phyloP scores from a whole-genome alignment of 306 rosid genomes.

The Glycine latifolia region DNA sequence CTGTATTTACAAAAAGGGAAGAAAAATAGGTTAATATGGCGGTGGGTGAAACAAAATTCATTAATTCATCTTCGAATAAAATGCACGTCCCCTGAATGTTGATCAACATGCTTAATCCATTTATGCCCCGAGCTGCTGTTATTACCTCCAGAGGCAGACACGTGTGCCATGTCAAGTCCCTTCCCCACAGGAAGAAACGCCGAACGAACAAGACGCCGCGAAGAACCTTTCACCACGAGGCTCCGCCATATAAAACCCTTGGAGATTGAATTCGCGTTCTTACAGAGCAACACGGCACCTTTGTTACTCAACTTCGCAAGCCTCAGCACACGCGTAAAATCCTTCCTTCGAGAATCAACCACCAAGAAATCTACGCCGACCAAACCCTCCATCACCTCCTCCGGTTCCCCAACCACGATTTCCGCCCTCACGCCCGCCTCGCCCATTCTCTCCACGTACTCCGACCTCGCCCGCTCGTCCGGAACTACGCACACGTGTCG shows the following conservation, averaged over 20 bases:
- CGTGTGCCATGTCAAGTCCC: slow-evolving; percentile 84
- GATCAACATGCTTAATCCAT: slow-evolving; percentile 93
- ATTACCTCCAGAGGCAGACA: slow-evolving; percentile 57
- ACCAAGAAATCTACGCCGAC: slow-evolving; percentile 79
- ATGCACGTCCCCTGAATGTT: slow-evolving; percentile 77
- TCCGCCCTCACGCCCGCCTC: slow-evolving; percentile 62
- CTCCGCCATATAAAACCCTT: slow-evolving; percentile 69
- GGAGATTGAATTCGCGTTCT: slow-evolving; percentile 66
- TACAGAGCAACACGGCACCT: slow-evolving; percentile 85
- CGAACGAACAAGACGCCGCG: slow-evolving; percentile 69
- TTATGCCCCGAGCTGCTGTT: slow-evolving; percentile 17
- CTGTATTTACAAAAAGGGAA: slow-evolving; percentile 20
- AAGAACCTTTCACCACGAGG: slow-evolving; percentile 58
- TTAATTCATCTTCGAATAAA: slow-evolving; percentile 66
- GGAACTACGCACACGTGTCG: slow-evolving; percentile 86
- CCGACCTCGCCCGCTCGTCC: slow-evolving; percentile 72
- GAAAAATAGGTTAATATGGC: neutral
- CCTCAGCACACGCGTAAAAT: slow-evolving; percentile 62
- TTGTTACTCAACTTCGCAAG: slow-evolving; percentile 72
- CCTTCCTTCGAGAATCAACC: slow-evolving; percentile 70
- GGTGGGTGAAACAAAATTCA: neutral
- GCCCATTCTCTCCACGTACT: slow-evolving; percentile 60
- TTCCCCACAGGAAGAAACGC: slow-evolving; percentile 92
- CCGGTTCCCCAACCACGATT: slow-evolving; percentile 78
- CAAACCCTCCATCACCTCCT: slow-evolving; percentile 64